A percentile compares a stretch with the other conserved stretches of the same genome.
phyloP scores from a whole-genome alignment of 2,329 filamentous ascomycete genomes.

The Xylaria sp. region DNA sequence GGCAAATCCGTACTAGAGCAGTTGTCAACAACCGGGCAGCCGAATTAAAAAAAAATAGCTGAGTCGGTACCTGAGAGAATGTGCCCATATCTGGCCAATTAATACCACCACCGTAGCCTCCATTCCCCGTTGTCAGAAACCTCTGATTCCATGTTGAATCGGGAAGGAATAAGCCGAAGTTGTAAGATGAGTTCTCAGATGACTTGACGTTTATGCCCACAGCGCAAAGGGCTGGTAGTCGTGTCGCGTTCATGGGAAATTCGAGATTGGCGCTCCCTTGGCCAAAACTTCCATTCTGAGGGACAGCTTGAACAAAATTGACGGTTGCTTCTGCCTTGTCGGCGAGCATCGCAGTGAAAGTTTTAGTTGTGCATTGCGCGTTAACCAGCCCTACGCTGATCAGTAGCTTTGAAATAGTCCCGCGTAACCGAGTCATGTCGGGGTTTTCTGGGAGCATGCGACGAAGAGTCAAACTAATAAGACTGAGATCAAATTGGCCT shows the following conservation, averaged over 20 bases:
- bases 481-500: not conserved
- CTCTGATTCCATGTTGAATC: conserved; percentile 48
- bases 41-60: not conserved
- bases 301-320: conserved; percentile 43
- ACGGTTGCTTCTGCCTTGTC: conserved; percentile 40
- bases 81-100: conserved; percentile 57
- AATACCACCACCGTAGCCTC: conserved; percentile 48
- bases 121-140: conserved; percentile 47
- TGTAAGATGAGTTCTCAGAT: conserved; percentile 46
- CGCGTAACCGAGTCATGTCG: conserved; percentile 34
- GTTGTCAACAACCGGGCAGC: conserved; percentile 11
- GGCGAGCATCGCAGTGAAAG: conserved; percentile 42
- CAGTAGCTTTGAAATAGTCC: conserved; percentile 28
- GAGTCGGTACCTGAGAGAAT: conserved; percentile 43
- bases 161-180: conserved; percentile 49
- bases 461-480: not conserved
- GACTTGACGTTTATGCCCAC: conserved; percentile 49
- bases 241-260: conserved; percentile 44
- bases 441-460: not conserved
- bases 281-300: conserved; percentile 45
- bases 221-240: conserved; percentile 47
- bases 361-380: conserved; percentile 42
- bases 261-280: conserved; percentile 36
- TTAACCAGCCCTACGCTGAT: conserved; percentile 30
- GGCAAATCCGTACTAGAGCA: conserved; percentile 54